A percentile compares a stretch with the other conserved stretches of the same genome.
phyloP scores from a whole-genome alignment of 108 stramenopile genomes.

The Seminavis robusta region DNA sequence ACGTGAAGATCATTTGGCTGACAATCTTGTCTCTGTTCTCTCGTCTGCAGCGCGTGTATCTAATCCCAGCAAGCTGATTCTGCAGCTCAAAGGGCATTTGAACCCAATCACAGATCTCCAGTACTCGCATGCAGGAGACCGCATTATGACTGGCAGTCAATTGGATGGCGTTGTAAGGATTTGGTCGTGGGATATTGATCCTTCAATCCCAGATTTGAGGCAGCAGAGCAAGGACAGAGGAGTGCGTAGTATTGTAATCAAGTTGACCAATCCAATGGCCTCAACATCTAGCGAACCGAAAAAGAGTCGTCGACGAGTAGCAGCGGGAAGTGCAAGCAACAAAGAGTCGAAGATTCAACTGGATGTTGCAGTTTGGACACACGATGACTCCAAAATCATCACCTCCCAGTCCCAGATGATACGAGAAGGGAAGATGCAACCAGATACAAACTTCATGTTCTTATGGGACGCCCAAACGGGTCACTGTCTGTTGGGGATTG shows the following conservation, averaged over 20 bases:
- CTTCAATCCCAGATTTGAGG: background rate
- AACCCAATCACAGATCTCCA: slow-evolving; percentile 81
- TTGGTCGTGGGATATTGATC: slow-evolving; percentile 59
- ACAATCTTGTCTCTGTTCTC: background rate
- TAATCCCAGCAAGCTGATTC: too few relatives aligned
- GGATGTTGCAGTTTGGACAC: slow-evolving; percentile 78
- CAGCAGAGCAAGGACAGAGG: background rate
- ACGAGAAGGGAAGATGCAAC: slow-evolving; percentile 56
- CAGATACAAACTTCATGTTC: slow-evolving; percentile 69
- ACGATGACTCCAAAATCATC: slow-evolving; percentile 69
- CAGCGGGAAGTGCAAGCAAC: slow-evolving; percentile 19
- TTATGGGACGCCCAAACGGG: slow-evolving; percentile 79
- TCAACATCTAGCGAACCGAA: background rate
- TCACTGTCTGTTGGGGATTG: slow-evolving; percentile 70
- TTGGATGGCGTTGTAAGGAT: slow-evolving; percentile 80
- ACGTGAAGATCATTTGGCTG: background rate
- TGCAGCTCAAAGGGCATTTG: slow-evolving; percentile 68
- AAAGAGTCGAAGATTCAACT: slow-evolving; percentile 41
- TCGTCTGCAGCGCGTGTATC: too few relatives aligned
- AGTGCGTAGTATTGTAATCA: slow-evolving; percentile 36
- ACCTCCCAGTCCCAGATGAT: slow-evolving; percentile 72
- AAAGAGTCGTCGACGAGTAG: slow-evolving; percentile 11
- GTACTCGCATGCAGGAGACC: slow-evolving; percentile 71
- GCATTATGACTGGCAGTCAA: slow-evolving; percentile 80
- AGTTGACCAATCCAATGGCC: slow-evolving; percentile 25